Evolutionary conservation across 1,284 basidiomycete species (phyloP).

Genomic region (Cutaneotrichosporon sp.): DNA sequence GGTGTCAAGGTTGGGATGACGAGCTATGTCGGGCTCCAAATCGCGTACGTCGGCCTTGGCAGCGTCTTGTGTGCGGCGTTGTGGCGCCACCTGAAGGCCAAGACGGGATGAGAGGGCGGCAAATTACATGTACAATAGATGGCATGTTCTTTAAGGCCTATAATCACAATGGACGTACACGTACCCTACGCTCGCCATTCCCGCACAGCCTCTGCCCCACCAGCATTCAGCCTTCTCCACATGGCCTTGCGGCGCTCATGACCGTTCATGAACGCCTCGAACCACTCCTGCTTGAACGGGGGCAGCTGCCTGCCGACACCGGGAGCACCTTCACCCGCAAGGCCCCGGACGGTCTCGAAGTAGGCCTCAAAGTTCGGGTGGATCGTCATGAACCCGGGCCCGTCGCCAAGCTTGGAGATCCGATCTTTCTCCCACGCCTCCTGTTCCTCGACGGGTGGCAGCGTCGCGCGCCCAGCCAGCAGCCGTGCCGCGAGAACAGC

Average conservation of each 20-base stretch:
- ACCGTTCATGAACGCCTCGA: slow-evolving; percentile 11
- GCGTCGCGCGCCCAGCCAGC: slow-evolving; percentile 28
- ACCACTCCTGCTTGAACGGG: slow-evolving; percentile 14
- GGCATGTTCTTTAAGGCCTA: background rate
- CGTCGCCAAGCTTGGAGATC: slow-evolving; percentile 11
- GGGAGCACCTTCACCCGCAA: slow-evolving; percentile 7
- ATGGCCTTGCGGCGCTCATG: slow-evolving; percentile 16
- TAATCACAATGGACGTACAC: background rate
- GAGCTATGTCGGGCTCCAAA: slow-evolving; percentile 5
- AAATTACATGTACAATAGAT: too few species aligned
- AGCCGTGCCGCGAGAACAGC: slow-evolving; percentile 38
- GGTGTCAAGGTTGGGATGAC: slow-evolving; percentile 21
- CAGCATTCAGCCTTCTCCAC: slow-evolving; percentile 16
- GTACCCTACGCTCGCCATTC: background rate
- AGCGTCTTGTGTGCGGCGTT: slow-evolving; percentile 10
- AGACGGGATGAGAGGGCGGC: slow-evolving; percentile 5
- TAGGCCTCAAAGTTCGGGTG: slow-evolving; percentile 19
- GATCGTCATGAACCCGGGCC: slow-evolving; percentile 6
- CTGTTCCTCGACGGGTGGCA: slow-evolving; percentile 26
- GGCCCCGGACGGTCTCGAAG: slow-evolving; percentile 10
- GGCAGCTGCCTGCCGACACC: slow-evolving; percentile 14
- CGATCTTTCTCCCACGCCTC: slow-evolving; percentile 12
- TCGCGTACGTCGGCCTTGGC: slow-evolving; percentile 10
- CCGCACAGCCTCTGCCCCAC: background rate
- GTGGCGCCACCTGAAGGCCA: slow-evolving; percentile 16